Evolutionary conservation across 1,284 basidiomycete species (phyloP).

Genomic region (Cryptococcus maquisensis): DNA sequence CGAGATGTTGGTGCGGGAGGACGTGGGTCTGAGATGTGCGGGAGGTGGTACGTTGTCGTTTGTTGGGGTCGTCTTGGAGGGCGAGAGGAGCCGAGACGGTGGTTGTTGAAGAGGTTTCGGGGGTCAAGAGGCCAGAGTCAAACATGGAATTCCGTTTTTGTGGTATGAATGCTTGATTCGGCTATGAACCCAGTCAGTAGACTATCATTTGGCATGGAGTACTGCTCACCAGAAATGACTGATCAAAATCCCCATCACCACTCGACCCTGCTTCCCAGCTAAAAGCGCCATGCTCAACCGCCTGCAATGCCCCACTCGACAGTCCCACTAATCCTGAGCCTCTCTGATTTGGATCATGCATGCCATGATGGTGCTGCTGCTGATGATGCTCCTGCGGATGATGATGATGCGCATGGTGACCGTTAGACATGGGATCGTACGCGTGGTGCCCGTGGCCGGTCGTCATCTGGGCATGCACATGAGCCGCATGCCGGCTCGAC

Average conservation of each 20-base stretch:
- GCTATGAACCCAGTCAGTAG: not conserved
- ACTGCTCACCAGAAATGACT: slow-evolving; percentile 26
- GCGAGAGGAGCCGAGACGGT: slow-evolving; percentile 13
- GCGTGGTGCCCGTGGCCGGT: not conserved
- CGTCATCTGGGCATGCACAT: not conserved
- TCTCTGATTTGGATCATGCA: slow-evolving; percentile 2
- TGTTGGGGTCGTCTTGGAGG: slow-evolving; percentile 13
- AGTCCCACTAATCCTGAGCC: slow-evolving; percentile 3
- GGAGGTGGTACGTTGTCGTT: slow-evolving; percentile 10
- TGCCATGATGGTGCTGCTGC: not conserved
- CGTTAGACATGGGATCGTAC: not conserved
- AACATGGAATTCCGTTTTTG: slow-evolving; percentile 18
- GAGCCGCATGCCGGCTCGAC: not conserved
- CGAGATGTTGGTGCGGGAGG: no score
- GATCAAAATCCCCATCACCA: slow-evolving; percentile 25
- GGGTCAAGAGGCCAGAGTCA: slow-evolving; percentile 12
- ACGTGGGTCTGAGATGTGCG: not conserved
- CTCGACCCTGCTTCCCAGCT: slow-evolving; percentile 11
- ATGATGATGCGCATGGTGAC: not conserved
- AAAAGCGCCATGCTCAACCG: slow-evolving; percentile 9
- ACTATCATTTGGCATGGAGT: not conserved
- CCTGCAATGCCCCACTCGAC: not conserved
- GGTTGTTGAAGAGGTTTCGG: not conserved
- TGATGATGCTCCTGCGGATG: not conserved
- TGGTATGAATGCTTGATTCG: slow-evolving; percentile 8